These are phyloP conservation scores for Pseudopediastrum boryanum DNA, from an alignment of 139 green algal genomes.

Conservation along the genomic window DNA sequence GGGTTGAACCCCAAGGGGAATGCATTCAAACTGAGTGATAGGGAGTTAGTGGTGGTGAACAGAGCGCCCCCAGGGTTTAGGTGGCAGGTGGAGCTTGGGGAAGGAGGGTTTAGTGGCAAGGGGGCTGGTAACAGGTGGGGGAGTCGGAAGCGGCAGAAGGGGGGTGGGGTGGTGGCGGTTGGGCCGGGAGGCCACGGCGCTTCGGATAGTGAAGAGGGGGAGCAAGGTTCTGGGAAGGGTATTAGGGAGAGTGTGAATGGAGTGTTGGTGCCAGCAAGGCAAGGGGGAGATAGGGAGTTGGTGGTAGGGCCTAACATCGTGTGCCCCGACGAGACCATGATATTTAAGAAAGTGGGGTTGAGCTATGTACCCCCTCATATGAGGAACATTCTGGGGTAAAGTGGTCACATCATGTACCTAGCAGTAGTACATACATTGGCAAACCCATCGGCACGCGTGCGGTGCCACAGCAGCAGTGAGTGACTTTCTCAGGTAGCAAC, in stretches of 20 bases:
- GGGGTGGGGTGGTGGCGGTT: background rate
- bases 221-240: background rate
- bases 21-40: slow-evolving; percentile 45
- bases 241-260: background rate
- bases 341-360: slow-evolving; percentile 55
- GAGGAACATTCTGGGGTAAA: slow-evolving; percentile 43
- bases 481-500: too few species aligned
- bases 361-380: slow-evolving; percentile 56
- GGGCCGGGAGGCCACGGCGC: background rate
- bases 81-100: background rate
- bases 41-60: slow-evolving; percentile 28
- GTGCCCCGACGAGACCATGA: slow-evolving; percentile 50
- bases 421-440: too few species aligned
- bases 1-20: slow-evolving; percentile 32
- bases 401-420: too few species aligned
- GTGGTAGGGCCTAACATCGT: slow-evolving; percentile 10
- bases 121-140: too few species aligned
- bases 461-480: too few species aligned
- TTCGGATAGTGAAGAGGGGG: background rate
- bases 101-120: too few species aligned
- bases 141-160: background rate
- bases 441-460: too few species aligned
- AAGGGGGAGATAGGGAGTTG: background rate
- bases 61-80: background rate
- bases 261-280: background rate